Base-by-base conservation (phyloP, 768 basidiomycete genomes). In the Mycena crocata region DNA sequence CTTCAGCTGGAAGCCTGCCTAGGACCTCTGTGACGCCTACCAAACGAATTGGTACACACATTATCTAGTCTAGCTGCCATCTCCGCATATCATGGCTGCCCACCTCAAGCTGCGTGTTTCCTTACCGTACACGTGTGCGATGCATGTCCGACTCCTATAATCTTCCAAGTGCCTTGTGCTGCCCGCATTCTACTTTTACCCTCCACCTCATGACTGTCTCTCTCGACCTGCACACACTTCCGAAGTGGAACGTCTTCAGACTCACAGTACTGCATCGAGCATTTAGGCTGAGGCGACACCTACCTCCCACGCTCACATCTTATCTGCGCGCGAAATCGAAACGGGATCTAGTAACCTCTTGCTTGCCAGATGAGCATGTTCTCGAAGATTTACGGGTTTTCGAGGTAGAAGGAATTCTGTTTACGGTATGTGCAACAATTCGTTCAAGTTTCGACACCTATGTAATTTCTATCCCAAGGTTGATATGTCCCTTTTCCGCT, bases 311-410 rank as follows among this genome's bases (percentile, higher is more conserved):
- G 40, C 40, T 19, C 9, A 21, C 28, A 52, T 46, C 39, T 52
- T 32, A 62, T 55, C 51, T 19, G 9, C 17, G 30, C 10, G 9
- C 51, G 32, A 62, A 55, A 28, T 34, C 50, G 30, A 14, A 15
- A 3, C 31, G 31, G 26, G 46, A 15, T 26, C 9, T 26, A 15
- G 19, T 39, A 4, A 37, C 48, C 31, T 7, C 23, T 7, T 13
- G 14, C n/a, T n/a, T n/a, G n/a, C n/a, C n/a, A 14, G 39, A 49
- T 19, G 37, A 14, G 17, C 23, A 10, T 10, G 39, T 31, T n/a
- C 9, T 15, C 35, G 82, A 84, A 31, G 88, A 86, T n/a, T 86
- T 87, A 68, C 87, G 85, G 71, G 78, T 89, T n/a, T 82, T 92
- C 67, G 81, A 82, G 55, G 87, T 89, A 17, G 87, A 87, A 72